Conservation (phyloP, 1,139 yeast species). For the Pneumocystis oryctolagi region DNA sequence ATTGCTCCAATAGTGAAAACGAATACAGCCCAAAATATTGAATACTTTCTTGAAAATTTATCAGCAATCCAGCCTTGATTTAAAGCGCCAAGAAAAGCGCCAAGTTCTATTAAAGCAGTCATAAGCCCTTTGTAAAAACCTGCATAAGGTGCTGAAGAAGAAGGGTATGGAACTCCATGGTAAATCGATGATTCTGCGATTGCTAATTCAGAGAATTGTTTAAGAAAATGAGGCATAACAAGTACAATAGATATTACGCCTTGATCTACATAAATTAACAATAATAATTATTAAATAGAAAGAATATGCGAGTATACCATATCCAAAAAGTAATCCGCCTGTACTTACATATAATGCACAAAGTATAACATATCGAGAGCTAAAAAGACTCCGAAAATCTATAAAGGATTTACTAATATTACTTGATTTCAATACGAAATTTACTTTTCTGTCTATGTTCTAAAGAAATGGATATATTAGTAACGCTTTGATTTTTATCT, state of each 20-base stretch:
- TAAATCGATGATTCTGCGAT: conserved; percentile 10
- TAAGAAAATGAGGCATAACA: conserved; percentile 33
- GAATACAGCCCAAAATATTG: conserved; percentile 36
- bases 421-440: neutral
- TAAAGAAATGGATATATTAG: conserved; percentile 1
- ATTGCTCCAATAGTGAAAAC: conserved; percentile 47
- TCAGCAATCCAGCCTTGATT: conserved; percentile 20
- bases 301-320: conserved; percentile 4
- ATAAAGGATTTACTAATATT: neutral
- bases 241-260: conserved; percentile 44
- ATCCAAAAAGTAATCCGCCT: conserved; percentile 24
- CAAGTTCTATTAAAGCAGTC: conserved; percentile 20
- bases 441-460: conserved; percentile 2
- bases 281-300: neutral
- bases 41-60: conserved; percentile 26
- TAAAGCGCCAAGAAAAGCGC: conserved; percentile 20
- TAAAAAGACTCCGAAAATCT: conserved; percentile 15
- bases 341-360: conserved; percentile 23
- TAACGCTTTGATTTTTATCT: neutral
- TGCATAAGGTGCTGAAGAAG: conserved; percentile 9
- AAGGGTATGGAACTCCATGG: conserved; percentile 8
- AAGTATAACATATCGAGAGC: conserved; percentile 17
- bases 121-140: conserved; percentile 17
- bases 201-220: conserved; percentile 7
- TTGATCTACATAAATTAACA: conserved; percentile 21